Conservation (phyloP, 1,139 yeast genomes). For the Saccharomyces hybrid region DNA sequence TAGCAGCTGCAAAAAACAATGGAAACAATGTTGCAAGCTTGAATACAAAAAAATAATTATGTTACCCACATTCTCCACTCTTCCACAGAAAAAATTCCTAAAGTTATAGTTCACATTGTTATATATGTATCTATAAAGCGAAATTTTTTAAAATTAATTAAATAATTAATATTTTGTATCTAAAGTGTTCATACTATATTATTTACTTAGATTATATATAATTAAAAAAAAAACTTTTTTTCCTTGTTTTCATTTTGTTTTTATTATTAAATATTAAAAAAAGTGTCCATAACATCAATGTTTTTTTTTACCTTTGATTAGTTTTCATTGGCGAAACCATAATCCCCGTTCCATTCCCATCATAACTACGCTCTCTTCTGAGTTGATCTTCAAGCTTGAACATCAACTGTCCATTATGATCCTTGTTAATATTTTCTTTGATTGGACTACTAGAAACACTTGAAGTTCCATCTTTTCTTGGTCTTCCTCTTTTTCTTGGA, state of each 20-base stretch:
- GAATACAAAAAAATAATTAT: background rate
- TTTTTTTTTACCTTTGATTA: background rate
- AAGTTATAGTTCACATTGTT: background rate
- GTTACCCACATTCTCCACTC: background rate
- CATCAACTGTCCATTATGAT: constrained; percentile 18
- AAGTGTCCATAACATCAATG: background rate
- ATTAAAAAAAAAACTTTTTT: background rate
- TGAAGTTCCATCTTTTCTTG: constrained; percentile 19
- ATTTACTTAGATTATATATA: background rate
- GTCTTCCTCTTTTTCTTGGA: constrained; percentile 27
- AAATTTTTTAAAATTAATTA: background rate
- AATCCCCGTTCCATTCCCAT: background rate
- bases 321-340: background rate
- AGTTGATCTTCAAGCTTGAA: constrained; percentile 24
- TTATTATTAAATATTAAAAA: background rate
- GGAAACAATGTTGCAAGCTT: background rate
- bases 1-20: constrained; percentile 9
- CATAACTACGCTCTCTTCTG: background rate
- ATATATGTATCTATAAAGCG: background rate
- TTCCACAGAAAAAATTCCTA: background rate
- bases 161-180: background rate
- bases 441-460: constrained; percentile 21
- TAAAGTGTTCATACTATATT: background rate
- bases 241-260: background rate
- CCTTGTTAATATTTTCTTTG: constrained; percentile 21